phyloP scores from a whole-genome alignment of 176 grass and related monocot species.

The Triticum dicoccoides region DNA sequence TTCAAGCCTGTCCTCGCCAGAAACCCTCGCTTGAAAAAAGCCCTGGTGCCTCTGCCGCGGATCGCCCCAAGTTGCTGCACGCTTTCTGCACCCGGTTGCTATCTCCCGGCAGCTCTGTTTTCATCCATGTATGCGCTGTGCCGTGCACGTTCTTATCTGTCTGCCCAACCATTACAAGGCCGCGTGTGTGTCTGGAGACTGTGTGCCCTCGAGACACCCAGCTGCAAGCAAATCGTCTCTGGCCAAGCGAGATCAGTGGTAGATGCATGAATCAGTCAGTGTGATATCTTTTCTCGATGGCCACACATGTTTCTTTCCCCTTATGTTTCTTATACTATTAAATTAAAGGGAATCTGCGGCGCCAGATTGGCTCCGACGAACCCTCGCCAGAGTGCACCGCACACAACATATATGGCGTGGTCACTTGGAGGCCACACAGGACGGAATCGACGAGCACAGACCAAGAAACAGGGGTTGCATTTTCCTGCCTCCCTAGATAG shows the following conservation, averaged over 20 bases:
- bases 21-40: not conserved
- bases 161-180: not conserved
- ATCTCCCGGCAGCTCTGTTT: constrained; percentile 23
- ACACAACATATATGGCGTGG: not conserved
- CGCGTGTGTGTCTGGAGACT: not conserved
- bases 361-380: not conserved
- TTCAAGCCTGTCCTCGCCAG: constrained; percentile 11
- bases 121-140: not conserved
- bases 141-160: not conserved
- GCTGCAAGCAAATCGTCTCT: not conserved
- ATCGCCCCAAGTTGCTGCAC: not conserved
- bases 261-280: not conserved
- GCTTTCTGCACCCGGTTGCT: constrained; percentile 25
- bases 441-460: constrained; percentile 2
- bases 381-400: not conserved
- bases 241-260: not conserved
- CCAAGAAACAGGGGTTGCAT: not conserved
- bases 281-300: not conserved
- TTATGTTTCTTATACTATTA: not conserved
- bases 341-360: not conserved
- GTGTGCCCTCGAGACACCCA: not conserved
- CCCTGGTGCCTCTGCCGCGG: not conserved
- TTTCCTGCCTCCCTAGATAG: not conserved
- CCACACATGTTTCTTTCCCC: not conserved
- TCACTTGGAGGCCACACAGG: not conserved